phyloP scores from a whole-genome alignment of 1,284 basidiomycete genomes.

The Hemileia vastatrix region DNA sequence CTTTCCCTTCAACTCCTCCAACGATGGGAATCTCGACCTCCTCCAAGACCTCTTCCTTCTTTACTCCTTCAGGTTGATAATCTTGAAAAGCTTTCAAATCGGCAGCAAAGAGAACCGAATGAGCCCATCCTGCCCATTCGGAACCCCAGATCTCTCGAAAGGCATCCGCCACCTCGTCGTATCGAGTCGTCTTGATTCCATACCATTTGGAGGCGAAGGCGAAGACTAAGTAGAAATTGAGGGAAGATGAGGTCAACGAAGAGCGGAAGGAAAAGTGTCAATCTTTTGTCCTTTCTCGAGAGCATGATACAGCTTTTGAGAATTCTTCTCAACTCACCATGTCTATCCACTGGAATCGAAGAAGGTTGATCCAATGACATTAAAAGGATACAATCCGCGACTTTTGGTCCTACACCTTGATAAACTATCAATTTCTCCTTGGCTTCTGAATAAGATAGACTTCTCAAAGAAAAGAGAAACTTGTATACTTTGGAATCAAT shows the following conservation, averaged over 20 bases:
- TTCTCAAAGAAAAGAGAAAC: conserved; percentile 58
- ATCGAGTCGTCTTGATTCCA: conserved; percentile 65
- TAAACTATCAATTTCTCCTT: conserved; percentile 65
- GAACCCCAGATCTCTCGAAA: conserved; percentile 58
- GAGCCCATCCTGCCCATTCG: conserved; percentile 81
- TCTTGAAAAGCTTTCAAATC: conserved; percentile 34
- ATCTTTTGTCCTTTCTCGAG: no score
- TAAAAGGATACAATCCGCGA: conserved; percentile 83
- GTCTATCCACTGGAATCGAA: no score
- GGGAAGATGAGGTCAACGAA: background rate
- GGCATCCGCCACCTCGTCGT: conserved; percentile 62
- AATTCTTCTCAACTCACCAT: conserved; percentile 48
- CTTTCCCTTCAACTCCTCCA: background rate
- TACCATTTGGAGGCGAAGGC: conserved; percentile 45
- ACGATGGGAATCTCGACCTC: background rate
- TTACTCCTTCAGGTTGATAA: conserved; percentile 24
- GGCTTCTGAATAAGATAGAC: conserved; percentile 53
- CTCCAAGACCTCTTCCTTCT: conserved; percentile 24
- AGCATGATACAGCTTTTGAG: no score
- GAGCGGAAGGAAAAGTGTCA: background rate
- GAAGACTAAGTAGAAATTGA: background rate
- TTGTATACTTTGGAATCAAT: conserved; percentile 37
- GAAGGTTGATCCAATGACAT: conserved; percentile 97
- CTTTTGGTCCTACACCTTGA: conserved; percentile 86
- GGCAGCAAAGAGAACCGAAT: conserved; percentile 57